Conservation (phyloP, 139 green algal species). For the Spirogloea muscicola region DNA sequence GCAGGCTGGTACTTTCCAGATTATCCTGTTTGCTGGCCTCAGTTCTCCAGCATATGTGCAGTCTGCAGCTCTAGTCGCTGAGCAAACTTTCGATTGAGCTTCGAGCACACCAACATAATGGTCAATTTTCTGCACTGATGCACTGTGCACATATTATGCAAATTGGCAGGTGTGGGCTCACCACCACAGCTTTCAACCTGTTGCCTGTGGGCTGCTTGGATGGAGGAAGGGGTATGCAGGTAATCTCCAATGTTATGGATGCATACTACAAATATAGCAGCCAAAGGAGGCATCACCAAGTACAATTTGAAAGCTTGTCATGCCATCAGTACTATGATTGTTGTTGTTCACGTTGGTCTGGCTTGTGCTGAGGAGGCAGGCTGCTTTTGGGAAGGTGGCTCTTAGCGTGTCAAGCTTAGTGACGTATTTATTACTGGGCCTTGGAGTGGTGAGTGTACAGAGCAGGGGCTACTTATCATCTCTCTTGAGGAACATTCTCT, state of each 20-base stretch:
- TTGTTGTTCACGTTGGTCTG: no score
- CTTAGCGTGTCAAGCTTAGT: constrained; percentile 26
- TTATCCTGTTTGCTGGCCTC: no score
- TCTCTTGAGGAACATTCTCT: no score
- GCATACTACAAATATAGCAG: not conserved
- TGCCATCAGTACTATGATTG: no score
- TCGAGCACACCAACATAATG: no score
- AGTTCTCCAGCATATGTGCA: no score
- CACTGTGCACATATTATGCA: not conserved
- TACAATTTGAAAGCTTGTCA: not conserved
- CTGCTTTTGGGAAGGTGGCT: constrained; percentile 37
- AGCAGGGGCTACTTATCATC: no score
- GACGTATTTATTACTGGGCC: constrained; percentile 32
- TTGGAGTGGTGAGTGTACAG: constrained; percentile 31
- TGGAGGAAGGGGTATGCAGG: constrained; percentile 30
- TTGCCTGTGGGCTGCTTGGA: constrained; percentile 38
- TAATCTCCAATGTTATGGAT: not conserved
- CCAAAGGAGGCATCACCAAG: not conserved
- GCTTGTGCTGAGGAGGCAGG: constrained; percentile 18
- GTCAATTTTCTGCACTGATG: no score
- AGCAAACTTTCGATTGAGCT: no score
- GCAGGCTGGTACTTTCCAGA: constrained; percentile 37
- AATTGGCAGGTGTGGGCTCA: constrained; percentile 38
- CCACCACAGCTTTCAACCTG: constrained; percentile 39
- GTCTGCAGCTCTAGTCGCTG: no score